Conservation (phyloP, 108 stramenopile species). For the Cylindrotheca fusiformis region DNA sequence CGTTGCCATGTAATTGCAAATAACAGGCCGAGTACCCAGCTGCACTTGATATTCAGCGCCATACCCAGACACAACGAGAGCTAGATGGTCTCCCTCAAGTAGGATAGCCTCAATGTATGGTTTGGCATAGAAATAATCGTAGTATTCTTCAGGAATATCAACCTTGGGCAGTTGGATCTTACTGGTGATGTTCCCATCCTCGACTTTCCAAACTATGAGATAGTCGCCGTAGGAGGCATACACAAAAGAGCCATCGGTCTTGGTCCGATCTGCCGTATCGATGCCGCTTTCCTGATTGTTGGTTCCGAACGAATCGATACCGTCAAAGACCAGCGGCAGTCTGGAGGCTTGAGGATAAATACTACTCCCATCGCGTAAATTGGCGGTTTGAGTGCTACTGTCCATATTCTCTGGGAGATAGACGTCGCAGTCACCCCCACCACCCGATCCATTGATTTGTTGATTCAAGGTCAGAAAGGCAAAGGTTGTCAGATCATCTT, state of each 20-base stretch:
- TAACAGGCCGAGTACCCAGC: slow-evolving; percentile 1
- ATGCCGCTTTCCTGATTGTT: slow-evolving; percentile 65
- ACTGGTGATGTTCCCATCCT: slow-evolving; percentile 9
- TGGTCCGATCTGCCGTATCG: slow-evolving; percentile 45
- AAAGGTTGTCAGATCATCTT: slow-evolving; percentile 18
- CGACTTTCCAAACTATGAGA: slow-evolving; percentile 26
- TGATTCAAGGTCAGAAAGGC: slow-evolving; percentile 17
- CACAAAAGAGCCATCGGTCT: slow-evolving; percentile 45
- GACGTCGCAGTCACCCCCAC: not conserved
- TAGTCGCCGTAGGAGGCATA: slow-evolving; percentile 43
- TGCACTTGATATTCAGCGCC: not conserved
- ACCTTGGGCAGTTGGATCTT: slow-evolving; percentile 23
- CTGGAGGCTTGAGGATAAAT: not conserved
- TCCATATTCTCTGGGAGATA: not conserved
- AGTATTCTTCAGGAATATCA: not conserved
- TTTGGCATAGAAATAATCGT: slow-evolving; percentile 5
- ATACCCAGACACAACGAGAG: slow-evolving; percentile 20
- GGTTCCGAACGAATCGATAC: slow-evolving; percentile 32
- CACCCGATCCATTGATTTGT: slow-evolving; percentile 5
- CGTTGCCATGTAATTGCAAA: slow-evolving; percentile 28
- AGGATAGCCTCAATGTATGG: slow-evolving; percentile 23
- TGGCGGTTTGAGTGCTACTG: not conserved
- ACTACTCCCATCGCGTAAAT: not conserved
- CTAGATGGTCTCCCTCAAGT: slow-evolving; percentile 16
- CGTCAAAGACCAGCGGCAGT: not conserved